A percentile compares a stretch with the other conserved stretches of the same genome.
These are phyloP conservation scores for Citrus sinensis DNA, from an alignment of 345 rosid genomes.

Conservation along the genomic window DNA sequence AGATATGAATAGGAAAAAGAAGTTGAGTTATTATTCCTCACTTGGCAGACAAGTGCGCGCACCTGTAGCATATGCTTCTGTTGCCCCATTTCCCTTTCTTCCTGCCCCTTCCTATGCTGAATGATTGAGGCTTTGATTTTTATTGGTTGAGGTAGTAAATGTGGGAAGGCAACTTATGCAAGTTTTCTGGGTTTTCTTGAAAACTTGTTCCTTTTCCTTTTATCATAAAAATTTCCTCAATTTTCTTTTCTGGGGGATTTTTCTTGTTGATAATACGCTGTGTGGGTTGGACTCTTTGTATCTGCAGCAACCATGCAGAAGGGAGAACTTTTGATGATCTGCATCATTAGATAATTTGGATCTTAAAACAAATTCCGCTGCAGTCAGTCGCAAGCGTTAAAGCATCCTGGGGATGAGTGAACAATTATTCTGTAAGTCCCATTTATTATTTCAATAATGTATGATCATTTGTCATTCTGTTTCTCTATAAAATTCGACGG, in stretches of 20 bases:
- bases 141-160: background rate
- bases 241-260: too few relatives aligned
- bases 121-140: background rate
- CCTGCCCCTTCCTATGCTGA: constrained; percentile 64
- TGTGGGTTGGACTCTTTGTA: background rate
- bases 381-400: background rate
- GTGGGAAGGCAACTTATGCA: background rate
- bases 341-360: background rate
- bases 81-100: constrained; percentile 92
- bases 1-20: constrained; percentile 3
- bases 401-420: background rate
- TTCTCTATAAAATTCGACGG: background rate
- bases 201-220: background rate
- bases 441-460: background rate
- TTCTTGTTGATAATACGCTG: background rate
- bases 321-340: background rate
- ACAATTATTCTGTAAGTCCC: background rate
- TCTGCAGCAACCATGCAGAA: background rate
- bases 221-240: background rate
- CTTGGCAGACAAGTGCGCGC: constrained; percentile 33
- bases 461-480: background rate
- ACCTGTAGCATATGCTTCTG: constrained; percentile 83
- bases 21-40: constrained; percentile 6
- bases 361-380: background rate
- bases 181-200: background rate